Base-by-base conservation (phyloP, 2,329 filamentous ascomycete species). In the Dactylonectria macrodidyma region DNA sequence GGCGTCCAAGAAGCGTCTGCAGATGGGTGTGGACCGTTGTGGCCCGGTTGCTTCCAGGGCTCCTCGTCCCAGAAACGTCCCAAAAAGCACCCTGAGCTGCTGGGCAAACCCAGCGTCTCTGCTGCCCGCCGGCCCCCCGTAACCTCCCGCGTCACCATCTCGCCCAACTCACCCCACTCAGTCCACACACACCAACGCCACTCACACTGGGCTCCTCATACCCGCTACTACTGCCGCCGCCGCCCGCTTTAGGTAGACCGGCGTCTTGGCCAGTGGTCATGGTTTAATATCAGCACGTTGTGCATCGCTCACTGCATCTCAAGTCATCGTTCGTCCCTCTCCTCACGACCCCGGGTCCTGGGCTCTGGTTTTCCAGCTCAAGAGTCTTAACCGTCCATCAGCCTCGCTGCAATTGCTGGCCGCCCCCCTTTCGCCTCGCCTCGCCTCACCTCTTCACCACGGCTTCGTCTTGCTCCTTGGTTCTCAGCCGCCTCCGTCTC, bases 281-380 rank as follows among this genome's bases (percentile, higher is more conserved):
- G 51, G 51, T 73, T 71, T 74, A 73, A 76, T 76, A 76, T 64
- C 66, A 71, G 68, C 63, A 47, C 57, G 71, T 66, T 62, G 65
- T 65, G 46, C 68, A 76, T 71, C 63, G 41, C 57, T 70, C 68
- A 59, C 64, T 65, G 46, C 68, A 76, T 71, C 71, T 57, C 58
- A 68, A 65, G 65, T 74, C 66, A 22, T 67, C 60, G 41, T 47
- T 57, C 57, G 56, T 68, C 59, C 66, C 59, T 69, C 62, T 63
- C 67, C 72, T 67, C 59, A 62, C 57, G 60, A 73, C 68, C 65
- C 65, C 66, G 63, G 66, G 59, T 63, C 65, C 63, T 66, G 66
- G 69, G 69, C 59, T 59, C 63, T 71, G 67, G 58, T 36, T 71
- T 55, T 72, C 65, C 51, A 74, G 63, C 62, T 67, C 26, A 30